A percentile compares a stretch with the other conserved stretches of the same genome.
These are phyloP conservation scores for Paecilomyces fulvus DNA, from an alignment of 2,329 filamentous ascomycete species.

Conservation along the genomic window DNA sequence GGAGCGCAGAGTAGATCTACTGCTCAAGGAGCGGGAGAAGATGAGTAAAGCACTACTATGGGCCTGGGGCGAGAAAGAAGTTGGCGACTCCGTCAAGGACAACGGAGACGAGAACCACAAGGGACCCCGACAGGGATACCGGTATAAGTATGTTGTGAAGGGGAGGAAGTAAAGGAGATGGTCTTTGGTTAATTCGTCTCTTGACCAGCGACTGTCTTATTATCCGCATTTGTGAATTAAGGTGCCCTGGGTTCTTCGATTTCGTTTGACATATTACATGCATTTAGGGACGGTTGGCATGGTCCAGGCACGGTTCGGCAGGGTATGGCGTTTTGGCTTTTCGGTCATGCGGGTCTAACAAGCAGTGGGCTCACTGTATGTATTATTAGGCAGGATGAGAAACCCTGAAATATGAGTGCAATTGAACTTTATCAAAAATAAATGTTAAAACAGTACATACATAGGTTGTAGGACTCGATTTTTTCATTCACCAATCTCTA, in stretches of 20 bases:
- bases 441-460: too few relatives aligned
- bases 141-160: slow-evolving; percentile 27
- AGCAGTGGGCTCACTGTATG: neutral
- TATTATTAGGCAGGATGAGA: neutral
- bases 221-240: neutral
- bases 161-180: neutral
- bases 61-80: slow-evolving; percentile 34
- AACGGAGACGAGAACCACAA: slow-evolving; percentile 15
- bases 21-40: slow-evolving; percentile 33
- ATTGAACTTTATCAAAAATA: neutral
- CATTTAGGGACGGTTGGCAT: neutral
- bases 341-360: neutral
- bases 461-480: too few relatives aligned
- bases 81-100: slow-evolving; percentile 20
- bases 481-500: too few relatives aligned
- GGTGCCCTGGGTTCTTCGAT: neutral
- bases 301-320: neutral
- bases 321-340: neutral
- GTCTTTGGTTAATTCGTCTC: neutral
- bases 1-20: slow-evolving; percentile 31
- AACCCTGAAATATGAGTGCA: neutral
- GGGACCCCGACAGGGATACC: slow-evolving; percentile 26
- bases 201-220: neutral
- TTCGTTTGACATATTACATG: neutral
- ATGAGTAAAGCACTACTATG: slow-evolving; percentile 33